phyloP scores from a whole-genome alignment of 331 rosid species.

The Erythrophleum ivorense region DNA sequence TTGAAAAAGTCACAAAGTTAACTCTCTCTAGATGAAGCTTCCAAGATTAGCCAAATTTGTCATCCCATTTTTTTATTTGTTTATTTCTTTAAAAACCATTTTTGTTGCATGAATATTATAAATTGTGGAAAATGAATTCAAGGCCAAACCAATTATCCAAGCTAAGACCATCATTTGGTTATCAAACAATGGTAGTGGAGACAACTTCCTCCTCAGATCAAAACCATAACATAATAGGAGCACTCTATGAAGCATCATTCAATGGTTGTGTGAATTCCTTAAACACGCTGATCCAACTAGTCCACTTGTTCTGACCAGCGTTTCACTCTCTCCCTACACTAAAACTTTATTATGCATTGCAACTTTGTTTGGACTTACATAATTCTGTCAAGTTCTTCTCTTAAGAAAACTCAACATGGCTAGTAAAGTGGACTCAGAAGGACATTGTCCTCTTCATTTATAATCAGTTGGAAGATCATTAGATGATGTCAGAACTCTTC shows the following conservation, averaged over 20 bases:
- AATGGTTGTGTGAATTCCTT: slow-evolving; percentile 34
- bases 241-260: slow-evolving; percentile 38
- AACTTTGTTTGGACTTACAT: slow-evolving; percentile 39
- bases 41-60: no score
- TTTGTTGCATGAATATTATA: no score
- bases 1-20: no score
- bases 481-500: slow-evolving; percentile 16
- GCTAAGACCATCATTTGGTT: no score
- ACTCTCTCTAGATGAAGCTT: no score
- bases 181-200: neutral
- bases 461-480: slow-evolving; percentile 22
- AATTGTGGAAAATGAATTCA: no score
- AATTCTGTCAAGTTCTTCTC: slow-evolving; percentile 37
- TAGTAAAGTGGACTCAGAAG: slow-evolving; percentile 35
- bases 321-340: slow-evolving; percentile 36
- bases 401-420: slow-evolving; percentile 9
- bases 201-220: neutral
- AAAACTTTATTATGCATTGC: slow-evolving; percentile 42
- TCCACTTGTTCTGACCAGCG: slow-evolving; percentile 32
- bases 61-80: no score
- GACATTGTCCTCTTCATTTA: slow-evolving; percentile 24
- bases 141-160: no score
- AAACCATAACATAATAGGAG: slow-evolving; percentile 10
- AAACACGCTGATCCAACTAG: slow-evolving; percentile 21
- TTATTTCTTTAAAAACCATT: no score